These are phyloP conservation scores for Teunomyces aglyptinius DNA, from an alignment of 805 yeast species.

Conservation along the genomic window DNA sequence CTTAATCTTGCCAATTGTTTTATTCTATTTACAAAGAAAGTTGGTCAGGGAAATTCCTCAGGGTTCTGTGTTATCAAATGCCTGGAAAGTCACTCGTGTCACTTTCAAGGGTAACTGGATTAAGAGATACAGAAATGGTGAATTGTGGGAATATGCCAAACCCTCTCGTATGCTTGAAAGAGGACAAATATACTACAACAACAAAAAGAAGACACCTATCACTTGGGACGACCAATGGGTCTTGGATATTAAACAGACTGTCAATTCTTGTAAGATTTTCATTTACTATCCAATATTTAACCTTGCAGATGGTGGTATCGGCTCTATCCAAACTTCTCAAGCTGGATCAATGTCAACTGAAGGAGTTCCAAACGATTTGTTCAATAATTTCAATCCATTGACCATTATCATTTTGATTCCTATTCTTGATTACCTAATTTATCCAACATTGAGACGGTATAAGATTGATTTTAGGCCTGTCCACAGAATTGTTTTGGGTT, in stretches of 20 bases:
- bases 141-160: conserved; percentile 51
- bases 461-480: conserved; percentile 44
- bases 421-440: conserved; percentile 45
- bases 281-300: conserved; percentile 38
- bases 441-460: conserved; percentile 45
- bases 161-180: conserved; percentile 44
- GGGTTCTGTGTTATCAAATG: conserved; percentile 48
- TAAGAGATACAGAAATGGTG: conserved; percentile 36
- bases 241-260: conserved; percentile 42
- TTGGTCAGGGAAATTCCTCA: conserved; percentile 33
- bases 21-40: conserved; percentile 22
- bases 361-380: conserved; percentile 57
- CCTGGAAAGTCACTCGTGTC: conserved; percentile 40
- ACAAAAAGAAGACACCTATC: conserved; percentile 20
- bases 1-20: conserved; percentile 30
- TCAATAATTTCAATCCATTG: conserved; percentile 53
- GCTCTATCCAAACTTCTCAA: conserved; percentile 48
- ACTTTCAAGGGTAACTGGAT: conserved; percentile 44
- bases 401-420: conserved; percentile 54
- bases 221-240: conserved; percentile 49
- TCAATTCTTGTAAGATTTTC: conserved; percentile 46
- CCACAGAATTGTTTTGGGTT: conserved; percentile 47
- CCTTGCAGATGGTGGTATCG: conserved; percentile 49
- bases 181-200: conserved; percentile 34
- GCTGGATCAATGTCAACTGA: conserved; percentile 53